These are phyloP conservation scores for Psophocarpus tetragonolobus DNA, from an alignment of 306 rosid genomes.

Conservation along the genomic window DNA sequence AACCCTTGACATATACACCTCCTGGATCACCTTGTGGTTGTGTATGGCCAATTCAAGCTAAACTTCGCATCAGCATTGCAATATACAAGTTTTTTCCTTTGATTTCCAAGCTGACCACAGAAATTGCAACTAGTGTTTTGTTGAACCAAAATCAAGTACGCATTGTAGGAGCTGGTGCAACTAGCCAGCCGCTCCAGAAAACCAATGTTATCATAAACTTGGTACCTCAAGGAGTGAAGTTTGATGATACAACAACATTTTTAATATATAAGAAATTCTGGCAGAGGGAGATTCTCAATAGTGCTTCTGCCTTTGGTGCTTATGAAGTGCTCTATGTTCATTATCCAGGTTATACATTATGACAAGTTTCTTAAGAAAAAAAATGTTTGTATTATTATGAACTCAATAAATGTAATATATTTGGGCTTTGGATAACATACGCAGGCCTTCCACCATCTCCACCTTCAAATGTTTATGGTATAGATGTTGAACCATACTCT, in stretches of 20 bases:
- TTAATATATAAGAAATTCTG: conserved; percentile 71
- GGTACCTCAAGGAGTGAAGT: conserved; percentile 62
- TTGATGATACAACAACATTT: conserved; percentile 57
- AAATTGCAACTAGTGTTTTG: conserved; percentile 63
- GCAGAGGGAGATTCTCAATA: conserved; percentile 56
- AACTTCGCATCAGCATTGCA: conserved; percentile 57
- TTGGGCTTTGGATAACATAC: conserved; percentile 4
- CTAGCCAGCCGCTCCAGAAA: conserved; percentile 64
- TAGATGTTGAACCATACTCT: conserved; percentile 52
- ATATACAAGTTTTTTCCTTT: conserved; percentile 72
- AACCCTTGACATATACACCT: conserved; percentile 75
- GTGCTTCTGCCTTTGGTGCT: conserved; percentile 62
- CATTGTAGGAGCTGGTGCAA: conserved; percentile 80
- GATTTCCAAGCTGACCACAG: conserved; percentile 68
- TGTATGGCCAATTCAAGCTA: conserved; percentile 82
- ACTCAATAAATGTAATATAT: background rate
- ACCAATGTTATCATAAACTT: conserved; percentile 72
- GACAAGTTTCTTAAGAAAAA: background rate
- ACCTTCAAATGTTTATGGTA: conserved; percentile 56
- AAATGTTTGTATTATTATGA: background rate
- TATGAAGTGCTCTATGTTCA: conserved; percentile 71
- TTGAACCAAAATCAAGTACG: conserved; percentile 79
- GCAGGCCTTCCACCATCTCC: conserved; percentile 95
- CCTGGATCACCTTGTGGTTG: conserved; percentile 82
- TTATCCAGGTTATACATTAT: conserved; percentile 66